A percentile compares a stretch with the other conserved stretches of the same genome.
These are phyloP conservation scores for Tetrahymena malaccensis DNA, from an alignment of 73 alveolate species.

Conservation along the genomic window DNA sequence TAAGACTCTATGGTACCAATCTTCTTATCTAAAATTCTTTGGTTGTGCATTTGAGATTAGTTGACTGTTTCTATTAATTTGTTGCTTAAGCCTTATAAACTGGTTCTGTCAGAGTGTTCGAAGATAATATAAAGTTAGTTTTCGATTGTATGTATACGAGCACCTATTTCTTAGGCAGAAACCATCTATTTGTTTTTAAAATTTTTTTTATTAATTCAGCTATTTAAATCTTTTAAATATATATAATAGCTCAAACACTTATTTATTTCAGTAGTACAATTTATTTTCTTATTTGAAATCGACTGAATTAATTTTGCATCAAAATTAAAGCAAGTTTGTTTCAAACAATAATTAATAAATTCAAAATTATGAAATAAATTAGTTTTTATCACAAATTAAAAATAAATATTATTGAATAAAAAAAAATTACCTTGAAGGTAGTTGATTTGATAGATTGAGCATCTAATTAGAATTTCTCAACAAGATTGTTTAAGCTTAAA, in stretches of 20 bases:
- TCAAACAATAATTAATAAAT: too few relatives aligned
- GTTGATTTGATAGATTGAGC: not conserved
- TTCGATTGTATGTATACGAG: not conserved
- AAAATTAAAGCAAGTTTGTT: too few relatives aligned
- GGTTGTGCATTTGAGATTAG: not conserved
- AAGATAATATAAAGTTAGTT: not conserved
- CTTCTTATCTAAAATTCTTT: not conserved
- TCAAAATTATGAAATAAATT: too few relatives aligned
- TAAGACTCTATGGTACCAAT: not conserved
- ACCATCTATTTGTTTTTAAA: not conserved
- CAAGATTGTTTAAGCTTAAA: not conserved
- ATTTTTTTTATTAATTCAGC: too few relatives aligned
- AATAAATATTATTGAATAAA: too few relatives aligned
- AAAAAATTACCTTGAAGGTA: not conserved
- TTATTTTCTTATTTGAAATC: too few relatives aligned
- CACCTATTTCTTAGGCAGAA: not conserved
- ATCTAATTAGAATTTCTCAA: not conserved
- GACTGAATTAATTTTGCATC: too few relatives aligned
- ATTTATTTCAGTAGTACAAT: too few relatives aligned
- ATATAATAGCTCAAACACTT: too few relatives aligned
- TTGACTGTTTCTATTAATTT: not conserved
- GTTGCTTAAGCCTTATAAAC: not conserved
- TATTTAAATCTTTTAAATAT: too few relatives aligned
- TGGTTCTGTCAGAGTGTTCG: not conserved
- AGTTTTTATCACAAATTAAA: too few relatives aligned